A percentile compares a stretch with the other conserved stretches of the same genome.
These are phyloP conservation scores for Aspergillus sp. DNA, from an alignment of 2,329 filamentous ascomycete genomes.

Conservation along the genomic window DNA sequence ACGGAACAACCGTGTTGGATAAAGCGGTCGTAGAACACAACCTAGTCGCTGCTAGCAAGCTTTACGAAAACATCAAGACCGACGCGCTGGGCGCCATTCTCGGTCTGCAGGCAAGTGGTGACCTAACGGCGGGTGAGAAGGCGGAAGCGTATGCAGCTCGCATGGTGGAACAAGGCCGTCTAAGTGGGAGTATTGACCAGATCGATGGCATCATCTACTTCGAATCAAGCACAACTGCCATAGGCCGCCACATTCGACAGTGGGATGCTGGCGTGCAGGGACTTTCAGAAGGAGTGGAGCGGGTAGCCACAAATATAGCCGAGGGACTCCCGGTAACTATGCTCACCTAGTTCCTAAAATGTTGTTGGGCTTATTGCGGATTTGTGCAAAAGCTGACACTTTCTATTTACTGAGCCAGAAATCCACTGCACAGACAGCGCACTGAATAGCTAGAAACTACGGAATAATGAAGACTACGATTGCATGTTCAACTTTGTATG, in stretches of 20 bases:
- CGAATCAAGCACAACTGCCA: slow-evolving; percentile 66
- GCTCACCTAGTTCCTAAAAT: slow-evolving; percentile 22
- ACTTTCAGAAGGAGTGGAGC: slow-evolving; percentile 85
- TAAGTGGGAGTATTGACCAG: slow-evolving; percentile 90
- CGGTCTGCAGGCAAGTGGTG: slow-evolving; percentile 60
- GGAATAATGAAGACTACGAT: slow-evolving; percentile 15
- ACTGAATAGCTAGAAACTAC: slow-evolving; percentile 20
- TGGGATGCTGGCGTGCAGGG: slow-evolving; percentile 91
- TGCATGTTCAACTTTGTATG: not conserved
- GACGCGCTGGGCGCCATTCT: slow-evolving; percentile 74
- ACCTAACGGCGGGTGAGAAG: slow-evolving; percentile 59
- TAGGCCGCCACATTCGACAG: slow-evolving; percentile 71
- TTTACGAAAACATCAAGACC: slow-evolving; percentile 76
- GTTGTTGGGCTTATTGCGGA: not conserved
- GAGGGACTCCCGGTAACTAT: slow-evolving; percentile 69
- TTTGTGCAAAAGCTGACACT: not conserved
- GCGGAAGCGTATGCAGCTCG: slow-evolving; percentile 88
- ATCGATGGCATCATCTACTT: slow-evolving; percentile 88
- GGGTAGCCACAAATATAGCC: slow-evolving; percentile 77
- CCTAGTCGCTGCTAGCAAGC: slow-evolving; percentile 75
- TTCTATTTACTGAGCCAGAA: slow-evolving; percentile 23
- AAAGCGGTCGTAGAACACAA: slow-evolving; percentile 97
- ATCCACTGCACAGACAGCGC: slow-evolving; percentile 35
- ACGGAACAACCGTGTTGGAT: slow-evolving; percentile 88
- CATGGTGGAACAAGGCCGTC: slow-evolving; percentile 93